Conservation (phyloP, 129 eudicot species). For the Gnaphalium uliginosum region DNA sequence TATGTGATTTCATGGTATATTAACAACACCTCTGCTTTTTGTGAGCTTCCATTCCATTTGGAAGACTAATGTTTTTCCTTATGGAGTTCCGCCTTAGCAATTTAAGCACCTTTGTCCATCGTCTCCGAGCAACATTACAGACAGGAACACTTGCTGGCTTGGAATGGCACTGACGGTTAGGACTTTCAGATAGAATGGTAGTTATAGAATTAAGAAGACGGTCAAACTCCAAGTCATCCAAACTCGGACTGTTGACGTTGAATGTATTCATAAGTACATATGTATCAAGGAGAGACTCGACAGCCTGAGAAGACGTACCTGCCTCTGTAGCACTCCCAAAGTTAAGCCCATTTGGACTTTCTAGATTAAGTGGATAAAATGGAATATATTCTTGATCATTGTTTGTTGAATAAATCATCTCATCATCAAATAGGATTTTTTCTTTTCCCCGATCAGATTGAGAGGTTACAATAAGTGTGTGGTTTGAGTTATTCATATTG, state of each 20-base stretch:
- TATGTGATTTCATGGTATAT: neutral
- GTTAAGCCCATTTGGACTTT: constrained; percentile 12
- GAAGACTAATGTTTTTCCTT: constrained; percentile 29
- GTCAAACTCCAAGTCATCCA: neutral
- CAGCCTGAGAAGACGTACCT: constrained; percentile 20
- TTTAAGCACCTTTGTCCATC: constrained; percentile 31
- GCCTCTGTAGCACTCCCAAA: constrained; percentile 15
- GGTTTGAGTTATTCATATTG: neutral
- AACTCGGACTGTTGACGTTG: neutral
- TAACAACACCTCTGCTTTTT: constrained; percentile 37
- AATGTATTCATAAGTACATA: neutral
- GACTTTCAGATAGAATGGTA: constrained; percentile 12
- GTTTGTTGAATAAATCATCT: constrained; percentile 10
- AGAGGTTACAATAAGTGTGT: constrained; percentile 11
- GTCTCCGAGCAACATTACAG: neutral
- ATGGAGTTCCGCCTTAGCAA: constrained; percentile 25
- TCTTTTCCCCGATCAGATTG: constrained; percentile 27
- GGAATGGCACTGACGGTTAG: constrained; percentile 10
- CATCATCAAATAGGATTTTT: constrained; percentile 21
- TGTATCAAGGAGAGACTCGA: neutral
- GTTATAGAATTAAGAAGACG: neutral
- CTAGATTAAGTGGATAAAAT: neutral
- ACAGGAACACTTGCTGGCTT: constrained; percentile 14
- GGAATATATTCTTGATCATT: constrained; percentile 6
- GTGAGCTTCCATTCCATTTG: constrained; percentile 29